phyloP scores from a whole-genome alignment of 306 rosid species.

The Casuarina cunninghamiana region DNA sequence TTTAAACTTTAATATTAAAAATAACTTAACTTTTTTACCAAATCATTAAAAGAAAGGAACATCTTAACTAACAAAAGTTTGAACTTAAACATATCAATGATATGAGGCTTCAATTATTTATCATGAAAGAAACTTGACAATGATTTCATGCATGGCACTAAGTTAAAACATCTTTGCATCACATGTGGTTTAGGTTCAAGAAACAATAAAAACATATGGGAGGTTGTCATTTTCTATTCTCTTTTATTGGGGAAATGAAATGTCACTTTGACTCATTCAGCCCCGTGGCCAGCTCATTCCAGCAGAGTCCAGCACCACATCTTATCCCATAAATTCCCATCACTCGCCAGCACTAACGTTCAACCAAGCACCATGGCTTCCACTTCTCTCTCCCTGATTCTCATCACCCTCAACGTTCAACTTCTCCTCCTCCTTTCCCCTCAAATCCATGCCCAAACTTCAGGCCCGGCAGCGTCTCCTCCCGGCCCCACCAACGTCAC shows the following conservation, averaged over 20 bases:
- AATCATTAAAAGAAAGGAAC: too few relatives aligned
- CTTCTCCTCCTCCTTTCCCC: slow-evolving; percentile 26
- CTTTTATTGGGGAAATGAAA: too few relatives aligned
- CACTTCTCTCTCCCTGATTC: slow-evolving; percentile 35
- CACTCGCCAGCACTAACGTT: slow-evolving; percentile 7
- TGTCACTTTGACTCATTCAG: neutral
- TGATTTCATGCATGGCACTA: neutral
- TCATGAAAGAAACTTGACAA: too few relatives aligned
- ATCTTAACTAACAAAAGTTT: too few relatives aligned
- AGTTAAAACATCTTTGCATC: neutral
- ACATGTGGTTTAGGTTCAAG: neutral
- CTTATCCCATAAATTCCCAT: slow-evolving; percentile 41
- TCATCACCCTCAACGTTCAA: slow-evolving; percentile 30
- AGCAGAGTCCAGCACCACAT: slow-evolving; percentile 23
- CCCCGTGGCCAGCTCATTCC: slow-evolving; percentile 69
- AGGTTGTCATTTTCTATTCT: neutral
- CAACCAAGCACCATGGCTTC: slow-evolving; percentile 49
- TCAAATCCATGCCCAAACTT: slow-evolving; percentile 41
- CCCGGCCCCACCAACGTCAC: slow-evolving; percentile 61
- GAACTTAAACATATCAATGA: too few relatives aligned
- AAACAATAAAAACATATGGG: neutral
- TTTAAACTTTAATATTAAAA: too few relatives aligned
- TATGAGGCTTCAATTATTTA: too few relatives aligned
- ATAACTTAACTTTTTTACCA: too few relatives aligned
- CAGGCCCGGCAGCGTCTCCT: slow-evolving; percentile 54